phyloP scores from a whole-genome alignment of 768 basidiomycete species.

The Rhodotorula graminis region DNA sequence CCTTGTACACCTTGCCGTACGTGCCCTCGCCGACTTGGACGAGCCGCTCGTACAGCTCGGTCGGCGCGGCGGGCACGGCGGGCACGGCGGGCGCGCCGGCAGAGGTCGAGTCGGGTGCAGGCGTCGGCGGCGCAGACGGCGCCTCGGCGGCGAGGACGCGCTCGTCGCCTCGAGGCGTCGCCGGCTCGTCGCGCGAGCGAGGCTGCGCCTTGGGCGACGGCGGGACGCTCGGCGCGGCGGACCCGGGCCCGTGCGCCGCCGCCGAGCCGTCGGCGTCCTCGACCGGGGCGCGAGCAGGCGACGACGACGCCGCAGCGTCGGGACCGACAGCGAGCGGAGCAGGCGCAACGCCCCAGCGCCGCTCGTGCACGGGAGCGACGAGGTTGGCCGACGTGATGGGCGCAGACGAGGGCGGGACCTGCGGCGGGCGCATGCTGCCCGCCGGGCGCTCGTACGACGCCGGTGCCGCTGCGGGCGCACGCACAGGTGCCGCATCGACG shows the following conservation, averaged over 20 bases:
- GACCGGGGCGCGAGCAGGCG: background rate
- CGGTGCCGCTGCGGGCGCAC: too few species aligned
- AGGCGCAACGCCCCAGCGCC: slow-evolving; percentile 8
- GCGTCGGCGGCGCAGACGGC: background rate
- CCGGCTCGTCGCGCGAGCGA: background rate
- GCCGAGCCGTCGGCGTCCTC: too few species aligned
- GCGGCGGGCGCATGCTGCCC: background rate
- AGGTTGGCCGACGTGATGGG: slow-evolving; percentile 1
- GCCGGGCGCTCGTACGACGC: slow-evolving; percentile 25
- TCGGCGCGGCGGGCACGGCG: background rate
- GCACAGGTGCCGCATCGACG: too few species aligned
- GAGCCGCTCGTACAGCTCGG: slow-evolving; percentile 68
- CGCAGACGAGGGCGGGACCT: background rate
- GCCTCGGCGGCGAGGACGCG: background rate
- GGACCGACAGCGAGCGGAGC: background rate
- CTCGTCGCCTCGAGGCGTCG: background rate
- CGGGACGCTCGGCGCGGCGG: background rate
- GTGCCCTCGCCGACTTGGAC: slow-evolving; percentile 97
- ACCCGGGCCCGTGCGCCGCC: too few species aligned
- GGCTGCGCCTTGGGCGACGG: background rate
- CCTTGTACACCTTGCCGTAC: slow-evolving; percentile 97
- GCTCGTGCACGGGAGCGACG: slow-evolving; percentile 1
- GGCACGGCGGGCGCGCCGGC: background rate
- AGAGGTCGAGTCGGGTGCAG: background rate
- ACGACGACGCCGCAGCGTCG: background rate